These are phyloP conservation scores for Parachlorella kessleri DNA, from an alignment of 139 green algal genomes.

Conservation along the genomic window DNA sequence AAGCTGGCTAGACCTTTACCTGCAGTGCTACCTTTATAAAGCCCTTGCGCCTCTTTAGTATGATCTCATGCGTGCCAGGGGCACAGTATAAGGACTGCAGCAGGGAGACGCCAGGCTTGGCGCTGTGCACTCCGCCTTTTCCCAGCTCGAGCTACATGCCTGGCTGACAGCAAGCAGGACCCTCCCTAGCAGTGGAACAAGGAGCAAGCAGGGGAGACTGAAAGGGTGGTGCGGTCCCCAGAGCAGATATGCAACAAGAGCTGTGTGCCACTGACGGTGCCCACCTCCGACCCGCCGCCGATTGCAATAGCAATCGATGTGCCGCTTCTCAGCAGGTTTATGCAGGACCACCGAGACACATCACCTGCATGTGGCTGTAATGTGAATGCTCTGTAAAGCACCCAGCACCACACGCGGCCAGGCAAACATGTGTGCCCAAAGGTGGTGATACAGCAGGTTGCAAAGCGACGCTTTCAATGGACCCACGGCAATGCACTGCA, in stretches of 20 bases:
- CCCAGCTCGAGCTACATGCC: no score
- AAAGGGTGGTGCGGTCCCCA: no score
- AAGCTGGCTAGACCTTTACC: no score
- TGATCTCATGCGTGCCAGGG: not conserved
- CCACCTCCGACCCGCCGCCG: conserved; percentile 27
- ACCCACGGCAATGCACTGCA: not conserved
- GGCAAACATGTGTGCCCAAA: no score
- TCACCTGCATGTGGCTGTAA: not conserved
- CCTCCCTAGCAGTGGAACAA: no score
- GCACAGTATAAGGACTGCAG: not conserved
- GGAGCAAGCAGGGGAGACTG: no score
- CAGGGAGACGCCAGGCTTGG: not conserved
- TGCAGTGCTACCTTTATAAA: conserved; percentile 8
- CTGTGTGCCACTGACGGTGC: not conserved
- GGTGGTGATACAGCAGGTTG: no score
- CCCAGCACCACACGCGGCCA: not conserved
- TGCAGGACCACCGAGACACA: conserved; percentile 18
- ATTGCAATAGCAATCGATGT: conserved; percentile 23
- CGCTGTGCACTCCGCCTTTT: no score
- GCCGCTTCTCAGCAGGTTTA: conserved; percentile 29
- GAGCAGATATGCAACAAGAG: no score
- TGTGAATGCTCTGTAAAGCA: no score
- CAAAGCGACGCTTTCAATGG: no score
- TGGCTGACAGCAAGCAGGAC: no score
- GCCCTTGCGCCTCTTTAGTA: not conserved